Base-by-base conservation (phyloP, 2,329 filamentous ascomycete species). In the Epichloe amarillans region DNA sequence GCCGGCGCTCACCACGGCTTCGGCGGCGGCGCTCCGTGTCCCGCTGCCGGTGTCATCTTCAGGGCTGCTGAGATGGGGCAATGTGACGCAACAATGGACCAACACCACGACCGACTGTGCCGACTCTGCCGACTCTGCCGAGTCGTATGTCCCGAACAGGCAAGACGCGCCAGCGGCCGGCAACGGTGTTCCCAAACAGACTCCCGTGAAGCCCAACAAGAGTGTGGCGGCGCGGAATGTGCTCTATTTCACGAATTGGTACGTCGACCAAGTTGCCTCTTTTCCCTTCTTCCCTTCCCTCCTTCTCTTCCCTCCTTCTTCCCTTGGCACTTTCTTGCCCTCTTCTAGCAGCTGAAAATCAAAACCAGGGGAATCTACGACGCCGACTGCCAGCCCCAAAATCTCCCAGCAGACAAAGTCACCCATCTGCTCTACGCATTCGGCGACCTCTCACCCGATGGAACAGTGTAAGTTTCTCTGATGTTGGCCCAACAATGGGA, bases 341-440 rank as follows among this genome's bases (percentile, higher is more conserved):
- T 11, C 30, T 11, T 30, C 30, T 30, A 30, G 30, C 4, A 46
- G 21, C 43, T 55, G 33, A 58, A 50, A 60, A 82, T 52, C 80
- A 78, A 59, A 30, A 30, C 30, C 30, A 68, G 66, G 65, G 61
- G 62, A 40, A 86, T 88, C 47, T 93, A 95, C 61, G 82, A 70
- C 23, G 77, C 86, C 50, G 79, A 86, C 55, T 88, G 84, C 61
- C 76, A 84, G 45, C 85, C 86, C 0, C 75, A 84, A 56, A 74
- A 85, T 54, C 70, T 94, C 7, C 82, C 83, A 0, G 79, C 74
- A 0, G 73, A 80, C 5, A 75, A 84, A 48, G 70, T 93, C 36
- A 91, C 86, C 0, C 87, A 91, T 58, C 69, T 93, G 1, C 72
- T 91, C 8, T 91, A 77, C 52, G 69, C 74, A 0, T 77, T 79